Conservation (phyloP, 805 yeast species). For the Yarrowia yakushimensis region DNA sequence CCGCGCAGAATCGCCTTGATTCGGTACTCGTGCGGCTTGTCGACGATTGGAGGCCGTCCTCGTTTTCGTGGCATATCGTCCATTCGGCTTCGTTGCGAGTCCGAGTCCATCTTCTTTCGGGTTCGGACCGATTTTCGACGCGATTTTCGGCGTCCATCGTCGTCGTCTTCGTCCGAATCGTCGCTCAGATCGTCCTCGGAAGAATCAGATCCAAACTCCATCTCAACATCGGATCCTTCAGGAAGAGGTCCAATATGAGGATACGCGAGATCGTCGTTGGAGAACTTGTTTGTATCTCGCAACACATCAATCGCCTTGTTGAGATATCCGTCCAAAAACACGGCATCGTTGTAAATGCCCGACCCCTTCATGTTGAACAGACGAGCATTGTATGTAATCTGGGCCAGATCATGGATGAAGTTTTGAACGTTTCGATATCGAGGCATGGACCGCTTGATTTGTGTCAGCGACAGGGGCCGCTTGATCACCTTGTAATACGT, state of each 20-base stretch:
- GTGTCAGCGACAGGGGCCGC: constrained; percentile 77
- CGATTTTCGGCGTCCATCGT: constrained; percentile 32
- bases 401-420: constrained; percentile 73
- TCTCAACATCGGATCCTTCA: constrained; percentile 40
- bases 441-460: constrained; percentile 43
- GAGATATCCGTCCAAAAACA: constrained; percentile 52
- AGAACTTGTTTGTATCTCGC: constrained; percentile 41
- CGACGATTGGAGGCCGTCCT: constrained; percentile 89
- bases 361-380: constrained; percentile 73
- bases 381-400: constrained; percentile 87
- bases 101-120: constrained; percentile 26
- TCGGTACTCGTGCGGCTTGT: constrained; percentile 86
- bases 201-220: constrained; percentile 33
- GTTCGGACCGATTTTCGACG: constrained; percentile 26
- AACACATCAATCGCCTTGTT: constrained; percentile 49
- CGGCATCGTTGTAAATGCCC: constrained; percentile 64
- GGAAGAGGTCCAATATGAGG: constrained; percentile 73
- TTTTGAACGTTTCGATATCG: constrained; percentile 47
- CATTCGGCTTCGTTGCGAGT: constrained; percentile 17
- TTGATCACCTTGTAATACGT: constrained; percentile 78
- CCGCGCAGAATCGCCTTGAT: constrained; percentile 82
- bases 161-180: constrained; percentile 37
- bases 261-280: constrained; percentile 43
- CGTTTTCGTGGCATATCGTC: constrained; percentile 56
- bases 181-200: constrained; percentile 33